Evolutionary conservation across 75 land plant species (phyloP).

Genomic region (Larix kaempferi): DNA sequence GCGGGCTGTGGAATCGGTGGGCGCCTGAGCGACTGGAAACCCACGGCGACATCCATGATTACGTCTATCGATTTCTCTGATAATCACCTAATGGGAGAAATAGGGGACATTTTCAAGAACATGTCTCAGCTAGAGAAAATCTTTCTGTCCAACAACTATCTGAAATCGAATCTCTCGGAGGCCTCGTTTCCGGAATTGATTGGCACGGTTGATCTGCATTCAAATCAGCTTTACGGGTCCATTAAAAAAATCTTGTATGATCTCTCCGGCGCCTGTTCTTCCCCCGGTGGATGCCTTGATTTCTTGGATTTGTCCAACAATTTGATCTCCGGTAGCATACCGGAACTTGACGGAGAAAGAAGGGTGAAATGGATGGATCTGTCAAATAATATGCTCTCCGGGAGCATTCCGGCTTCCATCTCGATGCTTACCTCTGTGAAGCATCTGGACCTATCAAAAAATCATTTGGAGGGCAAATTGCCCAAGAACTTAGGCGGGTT

Average conservation of each 20-base stretch:
- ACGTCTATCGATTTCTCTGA: slow-evolving; percentile 62
- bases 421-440: slow-evolving; percentile 31
- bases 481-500: slow-evolving; percentile 53
- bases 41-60: slow-evolving; percentile 23
- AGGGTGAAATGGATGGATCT: slow-evolving; percentile 37
- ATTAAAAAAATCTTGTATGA: slow-evolving; percentile 25
- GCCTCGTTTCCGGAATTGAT: slow-evolving; percentile 29
- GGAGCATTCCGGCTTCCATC: slow-evolving; percentile 67
- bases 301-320: slow-evolving; percentile 43
- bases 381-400: slow-evolving; percentile 51
- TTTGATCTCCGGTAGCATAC: slow-evolving; percentile 35
- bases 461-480: slow-evolving; percentile 47
- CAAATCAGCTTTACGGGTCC: slow-evolving; percentile 49
- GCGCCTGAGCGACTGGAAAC: slow-evolving; percentile 22
- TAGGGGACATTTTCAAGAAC: slow-evolving; percentile 31
- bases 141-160: slow-evolving; percentile 46
- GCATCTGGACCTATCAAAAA: slow-evolving; percentile 52
- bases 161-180: slow-evolving; percentile 27
- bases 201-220: slow-evolving; percentile 39
- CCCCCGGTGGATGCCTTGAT: slow-evolving; percentile 37
- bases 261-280: slow-evolving; percentile 8
- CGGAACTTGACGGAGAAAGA: slow-evolving; percentile 33
- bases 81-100: slow-evolving; percentile 52
- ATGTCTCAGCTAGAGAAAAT: slow-evolving; percentile 36
- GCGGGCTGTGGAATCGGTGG: slow-evolving; percentile 60